Base-by-base conservation (phyloP, 1,139 yeast genomes). In the Kodamaea anthophila region DNA sequence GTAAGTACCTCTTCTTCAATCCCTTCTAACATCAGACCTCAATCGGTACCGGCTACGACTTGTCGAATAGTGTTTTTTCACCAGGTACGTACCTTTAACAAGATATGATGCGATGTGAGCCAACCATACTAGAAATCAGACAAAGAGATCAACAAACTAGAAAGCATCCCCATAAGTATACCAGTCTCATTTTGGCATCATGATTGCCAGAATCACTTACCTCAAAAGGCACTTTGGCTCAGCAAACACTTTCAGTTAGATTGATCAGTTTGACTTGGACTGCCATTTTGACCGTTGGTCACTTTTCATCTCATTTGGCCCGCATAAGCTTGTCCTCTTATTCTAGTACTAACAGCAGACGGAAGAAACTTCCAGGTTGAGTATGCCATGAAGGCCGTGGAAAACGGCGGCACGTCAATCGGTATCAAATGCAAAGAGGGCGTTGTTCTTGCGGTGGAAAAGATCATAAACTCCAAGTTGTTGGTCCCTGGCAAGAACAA, bases 281-380 rank as follows among this genome's bases (percentile, higher is more conserved):
- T n/a, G n/a, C n/a, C n/a, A n/a, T n/a, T n/a, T n/a, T n/a, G n/a
- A n/a, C n/a, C n/a, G n/a, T n/a, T n/a, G n/a, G n/a, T n/a, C n/a
- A n/a, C n/a, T n/a, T n/a, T n/a, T n/a, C n/a, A n/a, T n/a, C n/a
- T n/a, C n/a, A n/a, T n/a, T n/a, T n/a, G n/a, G n/a, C n/a, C n/a
- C n/a, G n/a, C n/a, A n/a, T n/a, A n/a, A 12, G n/a, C 5, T 15
- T 20, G 25, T 5, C 3, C 15, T n/a, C n/a, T n/a, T n/a, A n/a
- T n/a, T 16, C 9, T 16, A 12, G 15, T 46, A 52, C 57, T 52
- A 50, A 53, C 56, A 35, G 61, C 74, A 55, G 98, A 93, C 57
- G 99, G 99, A 31, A 77, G 98, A 62, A 91, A 88, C 60, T 93
- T 93, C 64, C 99, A 93, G 60, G 98, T 91, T 14, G 98, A 93